Evolutionary conservation across 257 asterid species (phyloP).

Genomic region (Nicotiana undulata): DNA sequence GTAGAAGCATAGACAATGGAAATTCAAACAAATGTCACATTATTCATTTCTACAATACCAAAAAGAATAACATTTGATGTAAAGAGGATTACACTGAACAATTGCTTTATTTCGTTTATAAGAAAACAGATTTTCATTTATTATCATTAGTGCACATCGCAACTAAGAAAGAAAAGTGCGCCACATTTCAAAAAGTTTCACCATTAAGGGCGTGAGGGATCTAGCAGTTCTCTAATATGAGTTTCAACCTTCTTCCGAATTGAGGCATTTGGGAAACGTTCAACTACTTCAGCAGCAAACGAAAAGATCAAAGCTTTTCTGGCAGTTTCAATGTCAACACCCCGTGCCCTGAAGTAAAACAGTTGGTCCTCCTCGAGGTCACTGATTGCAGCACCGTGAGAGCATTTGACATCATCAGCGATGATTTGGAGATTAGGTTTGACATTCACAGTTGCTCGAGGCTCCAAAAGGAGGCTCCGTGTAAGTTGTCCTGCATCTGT

Average conservation of each 20-base stretch:
- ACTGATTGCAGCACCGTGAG: conserved; percentile 96
- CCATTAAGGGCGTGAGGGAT: conserved; percentile 33
- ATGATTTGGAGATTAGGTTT: conserved; percentile 93
- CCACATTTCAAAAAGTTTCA: conserved; percentile 8
- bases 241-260: conserved; percentile 48
- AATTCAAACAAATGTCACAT: background rate
- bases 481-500: conserved; percentile 96
- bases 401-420: conserved; percentile 87
- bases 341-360: conserved; percentile 87
- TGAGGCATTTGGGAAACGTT: conserved; percentile 39
- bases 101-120: background rate
- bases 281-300: conserved; percentile 81
- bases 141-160: background rate
- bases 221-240: conserved; percentile 46
- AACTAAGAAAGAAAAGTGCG: background rate
- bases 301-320: conserved; percentile 77
- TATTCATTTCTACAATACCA: background rate
- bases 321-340: conserved; percentile 59
- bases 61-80: background rate
- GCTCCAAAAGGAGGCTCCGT: conserved; percentile 77
- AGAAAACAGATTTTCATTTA: background rate
- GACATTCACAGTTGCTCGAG: conserved; percentile 81
- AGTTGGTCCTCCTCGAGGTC: conserved; percentile 78
- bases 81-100: background rate
- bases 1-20: background rate